Percentiles rank a stretch among this genome's conserved stretches.
Evolutionary conservation across 2,329 filamentous ascomycete species (phyloP).

Genomic region (Pochonia chlamydosporia): DNA sequence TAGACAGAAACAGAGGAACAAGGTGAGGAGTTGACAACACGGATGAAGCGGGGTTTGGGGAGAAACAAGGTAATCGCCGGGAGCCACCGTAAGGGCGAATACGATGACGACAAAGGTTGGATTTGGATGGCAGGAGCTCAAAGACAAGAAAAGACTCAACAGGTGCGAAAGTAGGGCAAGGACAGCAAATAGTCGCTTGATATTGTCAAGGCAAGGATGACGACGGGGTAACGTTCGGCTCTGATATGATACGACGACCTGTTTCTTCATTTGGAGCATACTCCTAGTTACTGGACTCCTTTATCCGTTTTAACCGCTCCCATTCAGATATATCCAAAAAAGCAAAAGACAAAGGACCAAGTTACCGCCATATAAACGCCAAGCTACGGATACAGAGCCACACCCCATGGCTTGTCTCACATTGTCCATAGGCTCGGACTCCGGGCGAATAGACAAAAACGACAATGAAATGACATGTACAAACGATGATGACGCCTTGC

Average conservation of each 20-base stretch:
- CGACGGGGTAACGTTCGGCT: too few species aligned
- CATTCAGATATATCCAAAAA: not conserved
- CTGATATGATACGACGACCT: not conserved
- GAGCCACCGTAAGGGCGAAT: not conserved
- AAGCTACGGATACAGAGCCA: too few species aligned
- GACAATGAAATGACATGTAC: not conserved
- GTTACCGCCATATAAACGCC: not conserved
- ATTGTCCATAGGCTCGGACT: too few species aligned
- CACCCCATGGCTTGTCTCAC: too few species aligned
- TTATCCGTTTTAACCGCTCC: not conserved
- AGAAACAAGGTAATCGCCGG: not conserved
- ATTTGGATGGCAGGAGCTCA: too few species aligned
- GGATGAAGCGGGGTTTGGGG: not conserved
- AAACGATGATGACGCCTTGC: not conserved
- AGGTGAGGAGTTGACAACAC: too few species aligned
- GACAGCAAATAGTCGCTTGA: not conserved
- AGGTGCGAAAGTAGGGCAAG: too few species aligned
- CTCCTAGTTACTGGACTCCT: not conserved
- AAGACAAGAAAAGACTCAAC: too few species aligned
- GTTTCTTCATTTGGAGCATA: not conserved
- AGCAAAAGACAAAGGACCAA: not conserved
- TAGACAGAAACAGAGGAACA: not conserved
- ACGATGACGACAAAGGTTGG: not conserved
- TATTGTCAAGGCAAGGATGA: too few species aligned
- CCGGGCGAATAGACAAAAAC: not conserved